These are phyloP conservation scores for Tetragonia tetragonoides DNA, from an alignment of 148 eudicot species.

Conservation along the genomic window DNA sequence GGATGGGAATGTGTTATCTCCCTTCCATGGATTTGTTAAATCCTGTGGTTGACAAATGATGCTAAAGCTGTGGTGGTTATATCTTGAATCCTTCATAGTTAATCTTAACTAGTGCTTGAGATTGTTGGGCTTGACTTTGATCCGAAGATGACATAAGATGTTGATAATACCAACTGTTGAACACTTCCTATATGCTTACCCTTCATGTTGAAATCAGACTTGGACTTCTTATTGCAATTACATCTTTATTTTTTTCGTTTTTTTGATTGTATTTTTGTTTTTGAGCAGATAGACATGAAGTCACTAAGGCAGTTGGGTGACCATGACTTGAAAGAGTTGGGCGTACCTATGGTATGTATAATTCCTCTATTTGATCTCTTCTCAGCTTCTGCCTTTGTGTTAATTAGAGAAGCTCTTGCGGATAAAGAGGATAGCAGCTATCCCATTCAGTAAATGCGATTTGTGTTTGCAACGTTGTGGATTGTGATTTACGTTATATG, in stretches of 20 bases:
- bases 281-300: conserved; percentile 76
- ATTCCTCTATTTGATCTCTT: not conserved
- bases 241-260: not conserved
- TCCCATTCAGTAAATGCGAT: not conserved
- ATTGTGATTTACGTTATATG: too few relatives aligned
- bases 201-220: not conserved
- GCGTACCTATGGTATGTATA: conserved; percentile 68
- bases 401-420: too few relatives aligned
- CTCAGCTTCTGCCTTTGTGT: not conserved
- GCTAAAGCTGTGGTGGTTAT: not conserved
- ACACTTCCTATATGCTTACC: not conserved
- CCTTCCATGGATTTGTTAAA: not conserved
- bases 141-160: not conserved
- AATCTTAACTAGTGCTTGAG: not conserved
- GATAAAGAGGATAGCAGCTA: not conserved
- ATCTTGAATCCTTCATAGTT: not conserved
- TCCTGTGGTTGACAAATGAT: not conserved
- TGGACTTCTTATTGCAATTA: not conserved
- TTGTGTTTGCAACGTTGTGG: not conserved
- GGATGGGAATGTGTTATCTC: not conserved
- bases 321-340: conserved; percentile 78
- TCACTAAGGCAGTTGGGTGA: conserved; percentile 84
- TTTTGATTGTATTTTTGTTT: not conserved
- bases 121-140: not conserved
- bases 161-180: not conserved